phyloP scores from a whole-genome alignment of 2,329 filamentous ascomycete genomes.

The Ophiostoma perfectum region DNA sequence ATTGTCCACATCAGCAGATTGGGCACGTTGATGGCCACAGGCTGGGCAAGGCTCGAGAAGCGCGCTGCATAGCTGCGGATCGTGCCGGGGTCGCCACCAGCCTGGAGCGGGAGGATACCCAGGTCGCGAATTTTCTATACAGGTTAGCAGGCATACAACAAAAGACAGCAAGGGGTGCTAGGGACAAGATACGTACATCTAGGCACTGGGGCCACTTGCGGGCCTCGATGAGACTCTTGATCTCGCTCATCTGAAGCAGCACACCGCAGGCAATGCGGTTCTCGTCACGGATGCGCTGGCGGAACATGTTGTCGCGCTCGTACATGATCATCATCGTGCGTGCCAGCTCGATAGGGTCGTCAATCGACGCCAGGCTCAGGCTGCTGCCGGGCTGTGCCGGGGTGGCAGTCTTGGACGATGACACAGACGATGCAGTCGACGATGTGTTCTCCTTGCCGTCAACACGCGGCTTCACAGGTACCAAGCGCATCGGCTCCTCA shows the following conservation, averaged over 20 bases:
- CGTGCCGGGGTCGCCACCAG: slow-evolving; percentile 65
- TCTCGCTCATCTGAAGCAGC: slow-evolving; percentile 55
- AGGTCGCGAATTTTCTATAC: slow-evolving; percentile 62
- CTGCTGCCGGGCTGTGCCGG: slow-evolving; percentile 50
- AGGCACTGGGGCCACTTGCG: slow-evolving; percentile 53
- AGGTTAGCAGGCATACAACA: not conserved
- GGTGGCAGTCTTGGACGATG: slow-evolving; percentile 55
- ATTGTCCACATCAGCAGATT: slow-evolving; percentile 93
- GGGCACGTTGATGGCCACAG: slow-evolving; percentile 83
- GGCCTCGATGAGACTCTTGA: slow-evolving; percentile 52
- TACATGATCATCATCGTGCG: slow-evolving; percentile 60
- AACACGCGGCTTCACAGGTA: slow-evolving; percentile 70
- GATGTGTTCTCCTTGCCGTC: slow-evolving; percentile 34
- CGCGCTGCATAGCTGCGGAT: slow-evolving; percentile 77
- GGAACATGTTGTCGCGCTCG: slow-evolving; percentile 56
- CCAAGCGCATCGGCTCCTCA: slow-evolving; percentile 69
- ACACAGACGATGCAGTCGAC: slow-evolving; percentile 37
- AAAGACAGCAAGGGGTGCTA: not conserved
- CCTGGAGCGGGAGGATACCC: slow-evolving; percentile 73
- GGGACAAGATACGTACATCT: slow-evolving; percentile 45
- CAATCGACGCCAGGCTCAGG: slow-evolving; percentile 55
- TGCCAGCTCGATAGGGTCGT: slow-evolving; percentile 56
- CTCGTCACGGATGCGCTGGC: slow-evolving; percentile 50
- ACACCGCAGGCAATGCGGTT: slow-evolving; percentile 54
- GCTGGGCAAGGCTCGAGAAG: slow-evolving; percentile 71